Base-by-base conservation (phyloP, 495 filamentous ascomycete genomes). In the Podospora pseudoanserina region DNA sequence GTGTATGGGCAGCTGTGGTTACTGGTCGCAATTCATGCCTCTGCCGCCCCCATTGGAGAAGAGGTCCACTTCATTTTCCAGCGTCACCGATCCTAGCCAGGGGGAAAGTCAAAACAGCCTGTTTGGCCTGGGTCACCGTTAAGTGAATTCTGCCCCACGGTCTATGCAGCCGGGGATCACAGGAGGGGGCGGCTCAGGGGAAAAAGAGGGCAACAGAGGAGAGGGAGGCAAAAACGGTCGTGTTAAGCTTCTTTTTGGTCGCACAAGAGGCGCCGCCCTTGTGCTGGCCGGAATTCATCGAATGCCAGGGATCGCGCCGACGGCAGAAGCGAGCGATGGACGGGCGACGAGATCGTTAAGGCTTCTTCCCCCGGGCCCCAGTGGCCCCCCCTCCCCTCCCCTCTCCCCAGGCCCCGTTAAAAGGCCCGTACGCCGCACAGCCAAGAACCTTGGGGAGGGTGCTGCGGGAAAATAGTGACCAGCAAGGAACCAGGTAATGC, bases 61-160 rank as follows among this genome's bases (percentile, higher is more conserved):
- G 39, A 49, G 73, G 71, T 70, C 73, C 74, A 73, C 75, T 67
- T 69, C 66, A 63, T 67, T 69, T 68, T 75, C 70, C 49, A 67
- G 54, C 58, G 26, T 67, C 65, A 60, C 63, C 60, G 55, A 70
- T 70, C 68, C 67, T 71, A 68, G 70, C 62, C 63, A 65, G 68
- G 67, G 72, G 70, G 67, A 68, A 19, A 19, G 61, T 32, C 61
- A 63, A 68, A 72, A 71, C 75, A 72, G 71, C 61, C 71, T 75
- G 73, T 75, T 74, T 70, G 64, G 53, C 65, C 67, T 63, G 57
- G 69, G 56, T 5, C 58, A 65, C 27, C 62, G 70, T 63, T 69
- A 65, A 49, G 53, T 68, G 59, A 60, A 69, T 67, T 62, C 26
- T 63, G 61, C 61, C 27, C 30, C 27, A 34, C 15, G 61, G 30